Percentiles rank a stretch among this genome's conserved stretches.
Evolutionary conservation across 306 rosid genomes (phyloP).

Genomic region (Oemleria cerasiformis): DNA sequence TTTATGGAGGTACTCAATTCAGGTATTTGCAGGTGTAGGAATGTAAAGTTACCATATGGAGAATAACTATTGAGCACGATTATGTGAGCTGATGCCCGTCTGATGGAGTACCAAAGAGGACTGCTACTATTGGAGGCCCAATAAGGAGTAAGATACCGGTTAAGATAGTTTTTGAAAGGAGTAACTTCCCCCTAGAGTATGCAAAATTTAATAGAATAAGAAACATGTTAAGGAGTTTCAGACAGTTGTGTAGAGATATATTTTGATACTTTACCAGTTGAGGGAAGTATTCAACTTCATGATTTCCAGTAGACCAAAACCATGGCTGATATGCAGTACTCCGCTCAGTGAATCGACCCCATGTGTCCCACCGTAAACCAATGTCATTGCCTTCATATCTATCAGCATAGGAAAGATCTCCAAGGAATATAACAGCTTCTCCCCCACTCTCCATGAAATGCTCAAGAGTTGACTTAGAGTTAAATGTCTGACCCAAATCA

Average conservation of each 20-base stretch:
- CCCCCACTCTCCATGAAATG: conserved; percentile 87
- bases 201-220: conserved; percentile 14
- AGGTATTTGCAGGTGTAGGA: conserved; percentile 5
- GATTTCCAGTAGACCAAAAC: conserved; percentile 92
- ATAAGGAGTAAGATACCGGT: conserved; percentile 75
- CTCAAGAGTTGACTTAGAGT: conserved; percentile 89
- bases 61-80: conserved; percentile 91
- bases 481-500: conserved; percentile 95
- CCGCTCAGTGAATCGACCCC: conserved; percentile 76
- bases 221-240: conserved; percentile 5
- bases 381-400: conserved; percentile 72
- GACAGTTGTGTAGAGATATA: conserved; percentile 2
- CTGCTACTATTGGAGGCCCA: conserved; percentile 75
- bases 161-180: conserved; percentile 75
- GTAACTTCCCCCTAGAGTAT: conserved; percentile 69
- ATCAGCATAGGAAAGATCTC: conserved; percentile 96
- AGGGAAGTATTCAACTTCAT: conserved; percentile 90
- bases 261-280: conserved; percentile 57
- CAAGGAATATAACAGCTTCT: conserved; percentile 72
- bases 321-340: conserved; percentile 91
- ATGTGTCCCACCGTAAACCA: conserved; percentile 91
- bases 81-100: conserved; percentile 96
- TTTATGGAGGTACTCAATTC: background rate
- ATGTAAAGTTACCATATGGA: conserved; percentile 64
- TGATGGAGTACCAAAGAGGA: conserved; percentile 93